These are phyloP conservation scores for Suillus occidentalis DNA, from an alignment of 768 basidiomycete genomes.

Conservation along the genomic window DNA sequence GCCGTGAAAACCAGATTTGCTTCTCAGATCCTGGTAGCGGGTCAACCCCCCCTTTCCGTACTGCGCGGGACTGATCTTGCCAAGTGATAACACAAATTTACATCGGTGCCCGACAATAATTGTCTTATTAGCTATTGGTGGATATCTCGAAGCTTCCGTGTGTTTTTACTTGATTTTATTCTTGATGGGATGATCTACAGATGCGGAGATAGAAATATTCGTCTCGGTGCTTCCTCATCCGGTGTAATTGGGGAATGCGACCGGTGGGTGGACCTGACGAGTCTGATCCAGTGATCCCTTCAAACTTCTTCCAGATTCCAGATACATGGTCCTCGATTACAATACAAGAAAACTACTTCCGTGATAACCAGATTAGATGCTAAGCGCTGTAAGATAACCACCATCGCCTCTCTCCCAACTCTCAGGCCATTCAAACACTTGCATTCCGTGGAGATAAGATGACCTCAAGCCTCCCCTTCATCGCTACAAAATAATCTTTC, in stretches of 20 bases:
- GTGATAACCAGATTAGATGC: constrained; percentile 14
- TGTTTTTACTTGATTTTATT: neutral
- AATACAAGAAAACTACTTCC: neutral
- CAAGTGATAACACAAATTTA: neutral
- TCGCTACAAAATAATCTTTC: constrained; percentile 40
- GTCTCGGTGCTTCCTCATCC: constrained; percentile 6
- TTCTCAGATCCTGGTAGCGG: constrained; percentile 1
- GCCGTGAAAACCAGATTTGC: constrained; percentile 4
- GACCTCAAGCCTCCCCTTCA: constrained; percentile 34
- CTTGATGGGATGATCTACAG: constrained; percentile 9
- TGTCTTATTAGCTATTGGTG: constrained; percentile 15
- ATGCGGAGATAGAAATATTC: constrained; percentile 8
- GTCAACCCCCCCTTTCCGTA: neutral
- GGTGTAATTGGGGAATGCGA: neutral
- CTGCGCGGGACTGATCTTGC: neutral
- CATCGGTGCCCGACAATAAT: neutral
- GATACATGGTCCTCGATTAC: neutral
- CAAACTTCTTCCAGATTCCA: neutral
- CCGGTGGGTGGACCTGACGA: constrained; percentile 2
- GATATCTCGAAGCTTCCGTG: constrained; percentile 20
- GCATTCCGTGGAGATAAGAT: constrained; percentile 35
- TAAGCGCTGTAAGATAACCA: constrained; percentile 26
- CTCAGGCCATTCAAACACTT: constrained; percentile 18
- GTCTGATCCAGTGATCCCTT: neutral
- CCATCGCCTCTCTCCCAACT: constrained; percentile 6